Conservation (phyloP, 139 green algal species). For the Axilococcus clingmanii region DNA sequence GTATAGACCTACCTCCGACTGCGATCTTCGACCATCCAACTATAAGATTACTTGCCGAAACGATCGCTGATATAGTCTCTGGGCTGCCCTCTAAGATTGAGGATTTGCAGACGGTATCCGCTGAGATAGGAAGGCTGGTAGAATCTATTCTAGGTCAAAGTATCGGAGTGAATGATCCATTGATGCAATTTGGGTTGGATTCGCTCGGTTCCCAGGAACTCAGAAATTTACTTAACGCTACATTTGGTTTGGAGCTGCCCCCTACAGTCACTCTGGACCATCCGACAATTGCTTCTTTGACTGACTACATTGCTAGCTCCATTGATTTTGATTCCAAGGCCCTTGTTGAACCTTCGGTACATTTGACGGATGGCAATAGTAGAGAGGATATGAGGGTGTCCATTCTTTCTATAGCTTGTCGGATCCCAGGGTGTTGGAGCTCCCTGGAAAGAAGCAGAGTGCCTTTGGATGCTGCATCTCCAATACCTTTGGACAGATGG, state of each 20-base stretch:
- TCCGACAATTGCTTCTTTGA: constrained; percentile 25
- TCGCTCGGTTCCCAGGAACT: constrained; percentile 25
- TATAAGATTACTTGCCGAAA: constrained; percentile 7
- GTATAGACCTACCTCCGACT: constrained; percentile 27
- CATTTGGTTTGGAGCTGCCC: constrained; percentile 8
- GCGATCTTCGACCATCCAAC: constrained; percentile 77
- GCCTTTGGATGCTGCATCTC: background rate
- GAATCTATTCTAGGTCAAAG: constrained; percentile 4
- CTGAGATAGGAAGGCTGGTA: constrained; percentile 1
- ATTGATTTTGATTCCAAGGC: background rate
- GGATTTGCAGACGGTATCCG: background rate
- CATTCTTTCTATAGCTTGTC: background rate
- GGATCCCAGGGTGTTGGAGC: background rate
- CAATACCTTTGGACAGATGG: constrained; percentile 46
- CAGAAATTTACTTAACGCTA: constrained; percentile 6
- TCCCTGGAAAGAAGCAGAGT: background rate
- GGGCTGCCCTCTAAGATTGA: background rate
- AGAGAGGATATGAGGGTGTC: background rate
- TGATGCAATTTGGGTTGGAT: constrained; percentile 29
- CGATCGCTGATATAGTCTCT: constrained; percentile 3
- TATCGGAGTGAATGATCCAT: constrained; percentile 23
- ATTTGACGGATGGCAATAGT: background rate
- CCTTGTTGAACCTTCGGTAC: background rate
- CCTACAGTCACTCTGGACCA: constrained; percentile 45
- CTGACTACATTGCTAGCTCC: background rate